phyloP scores from a whole-genome alignment of 106 monocot species.

The Alisma plantagoaquatica region DNA sequence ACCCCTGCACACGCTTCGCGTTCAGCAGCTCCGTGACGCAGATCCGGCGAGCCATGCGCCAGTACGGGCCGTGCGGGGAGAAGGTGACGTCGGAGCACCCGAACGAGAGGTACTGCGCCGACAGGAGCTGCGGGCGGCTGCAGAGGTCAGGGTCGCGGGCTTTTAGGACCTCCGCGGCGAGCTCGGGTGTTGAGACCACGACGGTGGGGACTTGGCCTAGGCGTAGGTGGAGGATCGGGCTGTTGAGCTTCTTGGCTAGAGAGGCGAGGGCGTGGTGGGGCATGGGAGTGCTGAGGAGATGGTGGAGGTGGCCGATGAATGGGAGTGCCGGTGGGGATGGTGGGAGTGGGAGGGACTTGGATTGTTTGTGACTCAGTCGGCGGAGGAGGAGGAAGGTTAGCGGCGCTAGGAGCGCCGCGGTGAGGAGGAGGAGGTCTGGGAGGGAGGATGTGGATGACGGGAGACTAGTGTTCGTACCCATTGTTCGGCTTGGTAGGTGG shows the following conservation, averaged over 20 bases:
- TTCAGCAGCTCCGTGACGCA: conserved; percentile 23
- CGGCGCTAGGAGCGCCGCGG: background rate
- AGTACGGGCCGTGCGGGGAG: conserved; percentile 20
- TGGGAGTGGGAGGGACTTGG: no score
- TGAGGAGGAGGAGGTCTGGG: background rate
- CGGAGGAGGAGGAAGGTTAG: no score
- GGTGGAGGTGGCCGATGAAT: conserved; percentile 28
- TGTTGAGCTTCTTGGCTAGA: conserved; percentile 2
- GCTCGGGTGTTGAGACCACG: conserved; percentile 19
- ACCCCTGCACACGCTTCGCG: conserved; percentile 4
- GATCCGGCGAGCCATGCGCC: conserved; percentile 18
- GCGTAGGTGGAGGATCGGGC: conserved; percentile 15
- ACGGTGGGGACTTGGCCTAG: conserved; percentile 20
- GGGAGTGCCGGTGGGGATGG: conserved; percentile 23
- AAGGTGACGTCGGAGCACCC: conserved; percentile 26
- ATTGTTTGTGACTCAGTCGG: no score
- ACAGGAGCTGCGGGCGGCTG: conserved; percentile 13
- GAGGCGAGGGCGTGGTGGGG: conserved; percentile 17
- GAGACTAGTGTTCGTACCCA: background rate
- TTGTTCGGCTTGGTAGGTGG: no score
- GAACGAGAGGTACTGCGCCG: conserved; percentile 24
- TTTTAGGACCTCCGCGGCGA: conserved; percentile 22
- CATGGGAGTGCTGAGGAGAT: conserved; percentile 6
- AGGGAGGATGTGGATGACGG: background rate
- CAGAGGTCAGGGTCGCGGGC: conserved; percentile 18